These are phyloP conservation scores for Dryadomyces quercus-mongolicae DNA, from an alignment of 2,329 filamentous ascomycete species.

Conservation along the genomic window DNA sequence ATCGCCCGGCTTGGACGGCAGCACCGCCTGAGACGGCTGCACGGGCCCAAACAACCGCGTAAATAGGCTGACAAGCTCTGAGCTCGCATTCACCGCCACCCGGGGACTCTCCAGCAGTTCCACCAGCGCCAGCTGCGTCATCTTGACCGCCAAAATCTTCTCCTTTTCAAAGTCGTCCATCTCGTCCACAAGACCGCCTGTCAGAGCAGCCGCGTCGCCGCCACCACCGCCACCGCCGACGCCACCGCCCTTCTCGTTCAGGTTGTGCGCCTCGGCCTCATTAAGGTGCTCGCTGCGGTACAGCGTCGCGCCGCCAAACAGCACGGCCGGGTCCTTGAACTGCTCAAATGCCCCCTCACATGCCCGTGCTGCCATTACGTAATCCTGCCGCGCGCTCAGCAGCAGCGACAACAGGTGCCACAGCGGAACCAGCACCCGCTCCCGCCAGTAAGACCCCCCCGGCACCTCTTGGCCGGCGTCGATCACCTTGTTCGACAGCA, in stretches of 20 bases:
- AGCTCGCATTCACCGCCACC: conserved; percentile 75
- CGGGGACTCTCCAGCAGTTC: conserved; percentile 76
- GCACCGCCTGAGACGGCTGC: conserved; percentile 32
- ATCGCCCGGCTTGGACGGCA: conserved; percentile 28
- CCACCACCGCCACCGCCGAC: conserved; percentile 16
- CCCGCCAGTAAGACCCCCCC: conserved; percentile 44
- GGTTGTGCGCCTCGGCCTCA: conserved; percentile 27
- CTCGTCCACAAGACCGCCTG: conserved; percentile 54
- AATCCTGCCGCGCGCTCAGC: conserved; percentile 78
- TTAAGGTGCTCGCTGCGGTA: conserved; percentile 59
- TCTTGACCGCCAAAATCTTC: conserved; percentile 82
- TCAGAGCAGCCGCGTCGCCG: conserved; percentile 6
- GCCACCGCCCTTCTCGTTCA: no score
- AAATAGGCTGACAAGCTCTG: conserved; percentile 75
- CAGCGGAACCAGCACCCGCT: conserved; percentile 59
- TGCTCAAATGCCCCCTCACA: conserved; percentile 90
- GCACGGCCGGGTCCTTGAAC: conserved; percentile 58
- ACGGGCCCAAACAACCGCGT: conserved; percentile 61
- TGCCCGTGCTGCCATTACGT: conserved; percentile 63
- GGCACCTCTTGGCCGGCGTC: conserved; percentile 30
- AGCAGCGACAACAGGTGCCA: conserved; percentile 88
- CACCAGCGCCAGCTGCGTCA: conserved; percentile 78
- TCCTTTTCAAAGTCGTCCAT: conserved; percentile 80
- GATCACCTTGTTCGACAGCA: conserved; percentile 46
- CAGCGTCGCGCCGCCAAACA: conserved; percentile 52